Conservation (phyloP, 306 rosid genomes). For the Mimosa pudica region DNA sequence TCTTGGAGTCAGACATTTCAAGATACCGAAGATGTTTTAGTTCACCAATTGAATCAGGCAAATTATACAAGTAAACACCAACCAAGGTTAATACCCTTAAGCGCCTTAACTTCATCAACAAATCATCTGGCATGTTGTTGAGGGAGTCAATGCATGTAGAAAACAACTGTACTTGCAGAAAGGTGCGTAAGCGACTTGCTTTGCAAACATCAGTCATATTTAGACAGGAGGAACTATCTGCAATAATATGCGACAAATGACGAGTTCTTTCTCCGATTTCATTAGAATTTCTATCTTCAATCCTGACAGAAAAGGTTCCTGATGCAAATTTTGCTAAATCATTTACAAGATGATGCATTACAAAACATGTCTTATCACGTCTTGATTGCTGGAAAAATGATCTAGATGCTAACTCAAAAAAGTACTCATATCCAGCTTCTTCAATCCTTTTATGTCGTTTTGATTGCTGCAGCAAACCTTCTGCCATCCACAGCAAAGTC, state of each 20-base stretch:
- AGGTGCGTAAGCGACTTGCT: conserved; percentile 38
- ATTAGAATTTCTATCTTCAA: conserved; percentile 35
- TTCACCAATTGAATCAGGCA: conserved; percentile 35
- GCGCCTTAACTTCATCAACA: conserved; percentile 33
- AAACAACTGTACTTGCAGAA: conserved; percentile 28
- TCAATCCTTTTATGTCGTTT: conserved; percentile 36
- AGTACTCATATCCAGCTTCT: conserved; percentile 48
- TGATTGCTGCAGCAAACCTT: conserved; percentile 39
- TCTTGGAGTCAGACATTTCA: conserved; percentile 24
- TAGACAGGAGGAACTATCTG: conserved; percentile 31
- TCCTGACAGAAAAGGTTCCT: conserved; percentile 40
- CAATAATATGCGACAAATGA: conserved; percentile 39
- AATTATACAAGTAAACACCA: conserved; percentile 22
- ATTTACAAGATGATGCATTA: conserved; percentile 49
- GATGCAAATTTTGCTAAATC: conserved; percentile 46
- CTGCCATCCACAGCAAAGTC: conserved; percentile 52
- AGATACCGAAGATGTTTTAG: conserved; percentile 42
- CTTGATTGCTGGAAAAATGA: conserved; percentile 45
- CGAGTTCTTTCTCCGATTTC: conserved; percentile 39
- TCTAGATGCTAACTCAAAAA: conserved; percentile 44
- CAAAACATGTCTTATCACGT: conserved; percentile 31
- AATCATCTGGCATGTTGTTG: conserved; percentile 32
- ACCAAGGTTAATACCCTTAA: conserved; percentile 41
- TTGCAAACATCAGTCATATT: conserved; percentile 22
- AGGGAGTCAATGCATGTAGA: conserved; percentile 19